Conservation (phyloP, 2,329 filamentous ascomycete genomes). For the Botrytis squamosa region DNA sequence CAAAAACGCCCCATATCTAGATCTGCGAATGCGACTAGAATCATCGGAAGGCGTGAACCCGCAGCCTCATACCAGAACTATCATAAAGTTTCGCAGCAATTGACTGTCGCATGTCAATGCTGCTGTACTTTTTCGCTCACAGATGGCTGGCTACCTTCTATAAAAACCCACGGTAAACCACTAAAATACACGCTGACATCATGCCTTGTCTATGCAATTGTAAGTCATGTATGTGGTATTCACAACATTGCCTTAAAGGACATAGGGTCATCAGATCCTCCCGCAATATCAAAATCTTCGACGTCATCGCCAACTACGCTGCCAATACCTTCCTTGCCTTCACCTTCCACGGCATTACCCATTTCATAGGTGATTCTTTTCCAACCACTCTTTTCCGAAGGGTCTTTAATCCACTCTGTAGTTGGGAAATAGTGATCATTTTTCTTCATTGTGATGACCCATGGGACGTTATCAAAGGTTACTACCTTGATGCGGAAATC, state of each 20-base stretch:
- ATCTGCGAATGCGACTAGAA: not conserved
- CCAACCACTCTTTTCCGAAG: constrained; percentile 59
- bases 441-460: constrained; percentile 99
- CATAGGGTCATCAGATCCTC: constrained; percentile 23
- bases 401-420: constrained; percentile 67
- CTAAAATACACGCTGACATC: constrained; percentile 7
- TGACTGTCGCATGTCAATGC: not conserved
- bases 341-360: constrained; percentile 52
- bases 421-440: constrained; percentile 92
- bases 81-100: not conserved
- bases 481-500: constrained; percentile 96
- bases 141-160: not conserved
- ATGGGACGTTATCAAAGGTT: constrained; percentile 96
- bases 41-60: not conserved
- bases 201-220: not conserved
- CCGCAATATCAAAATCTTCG: constrained; percentile 30
- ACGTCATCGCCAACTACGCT: constrained; percentile 34
- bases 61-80: not conserved
- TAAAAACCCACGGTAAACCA: not conserved
- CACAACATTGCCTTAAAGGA: not conserved
- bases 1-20: not conserved
- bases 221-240: not conserved
- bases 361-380: constrained; percentile 61
- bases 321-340: constrained; percentile 43
- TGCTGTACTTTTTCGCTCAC: not conserved